A percentile compares a stretch with the other conserved stretches of the same genome.
These are phyloP conservation scores for Sporothrix pallida DNA, from an alignment of 2,329 filamentous ascomycete species.

Conservation along the genomic window DNA sequence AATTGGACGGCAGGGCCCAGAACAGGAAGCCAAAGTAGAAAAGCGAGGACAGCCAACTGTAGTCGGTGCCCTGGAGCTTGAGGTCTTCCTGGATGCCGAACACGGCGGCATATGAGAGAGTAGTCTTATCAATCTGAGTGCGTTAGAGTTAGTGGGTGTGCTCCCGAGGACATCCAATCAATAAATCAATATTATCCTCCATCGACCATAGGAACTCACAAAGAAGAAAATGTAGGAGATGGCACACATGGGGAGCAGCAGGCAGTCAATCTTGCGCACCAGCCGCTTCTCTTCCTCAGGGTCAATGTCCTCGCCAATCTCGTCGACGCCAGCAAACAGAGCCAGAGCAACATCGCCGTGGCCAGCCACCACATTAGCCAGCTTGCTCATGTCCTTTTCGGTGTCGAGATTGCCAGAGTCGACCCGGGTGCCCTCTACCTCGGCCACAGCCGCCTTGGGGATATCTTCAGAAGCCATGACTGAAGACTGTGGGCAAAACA, in stretches of 20 bases:
- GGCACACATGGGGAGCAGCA: constrained; percentile 48
- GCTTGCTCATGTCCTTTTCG: constrained; percentile 16
- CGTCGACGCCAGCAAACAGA: constrained; percentile 15
- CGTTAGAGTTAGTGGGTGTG: background rate
- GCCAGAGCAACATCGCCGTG: constrained; percentile 25
- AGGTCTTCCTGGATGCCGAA: constrained; percentile 67
- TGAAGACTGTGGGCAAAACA: background rate
- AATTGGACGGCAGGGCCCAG: constrained; percentile 43
- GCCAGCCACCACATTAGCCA: background rate
- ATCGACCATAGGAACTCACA: constrained; percentile 39
- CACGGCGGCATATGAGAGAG: constrained; percentile 67
- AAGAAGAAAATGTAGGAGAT: constrained; percentile 51
- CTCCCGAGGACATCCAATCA: background rate
- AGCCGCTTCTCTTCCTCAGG: constrained; percentile 44
- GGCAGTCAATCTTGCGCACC: constrained; percentile 48
- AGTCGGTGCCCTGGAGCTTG: constrained; percentile 61
- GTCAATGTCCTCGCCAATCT: constrained; percentile 45
- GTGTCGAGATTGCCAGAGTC: background rate
- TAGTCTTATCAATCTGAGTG: constrained; percentile 53
- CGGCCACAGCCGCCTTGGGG: constrained; percentile 16
- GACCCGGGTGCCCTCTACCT: constrained; percentile 20
- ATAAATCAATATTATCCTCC: background rate
- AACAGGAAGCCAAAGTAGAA: constrained; percentile 58
- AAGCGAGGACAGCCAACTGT: constrained; percentile 60
- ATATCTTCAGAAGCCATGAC: background rate